Percentiles rank a stretch among this genome's conserved stretches.
Conservation (phyloP, 164 flowering plant species). For the Magnolia officinalis region DNA sequence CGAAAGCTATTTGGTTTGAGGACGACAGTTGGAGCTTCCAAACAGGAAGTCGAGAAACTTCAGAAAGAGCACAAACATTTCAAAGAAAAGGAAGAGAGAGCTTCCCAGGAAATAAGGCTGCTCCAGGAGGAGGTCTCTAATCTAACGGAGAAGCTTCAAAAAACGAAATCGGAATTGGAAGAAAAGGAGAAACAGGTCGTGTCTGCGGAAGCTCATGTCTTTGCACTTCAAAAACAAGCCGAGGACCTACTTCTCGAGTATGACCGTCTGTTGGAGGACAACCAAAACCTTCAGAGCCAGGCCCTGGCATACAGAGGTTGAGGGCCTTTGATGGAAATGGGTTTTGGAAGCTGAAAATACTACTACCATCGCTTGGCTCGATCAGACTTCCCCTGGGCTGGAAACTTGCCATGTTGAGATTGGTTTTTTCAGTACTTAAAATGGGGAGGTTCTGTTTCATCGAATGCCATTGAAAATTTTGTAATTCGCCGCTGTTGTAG, state of each 20-base stretch:
- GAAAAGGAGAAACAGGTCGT: constrained; percentile 60
- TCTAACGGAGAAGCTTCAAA: constrained; percentile 50
- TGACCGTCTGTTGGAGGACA: constrained; percentile 81
- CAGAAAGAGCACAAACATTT: constrained; percentile 46
- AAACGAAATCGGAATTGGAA: constrained; percentile 50
- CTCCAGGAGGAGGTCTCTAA: constrained; percentile 52
- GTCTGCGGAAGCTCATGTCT: constrained; percentile 75
- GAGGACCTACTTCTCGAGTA: constrained; percentile 89
- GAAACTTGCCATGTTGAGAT: not conserved
- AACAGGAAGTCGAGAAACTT: constrained; percentile 61
- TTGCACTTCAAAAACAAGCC: constrained; percentile 83
- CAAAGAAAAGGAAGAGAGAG: constrained; percentile 66
- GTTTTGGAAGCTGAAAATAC: not conserved
- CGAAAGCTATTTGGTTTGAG: constrained; percentile 49
- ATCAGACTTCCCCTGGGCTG: not conserved
- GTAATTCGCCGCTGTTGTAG: constrained; percentile 2
- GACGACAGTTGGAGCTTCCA: constrained; percentile 42
- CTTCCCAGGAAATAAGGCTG: constrained; percentile 42
- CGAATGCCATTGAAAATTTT: constrained; percentile 11
- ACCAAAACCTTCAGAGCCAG: constrained; percentile 78
- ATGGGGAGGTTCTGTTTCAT: not conserved
- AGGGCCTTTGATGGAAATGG: constrained; percentile 7
- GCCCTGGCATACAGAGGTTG: constrained; percentile 35
- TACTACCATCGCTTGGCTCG: not conserved
- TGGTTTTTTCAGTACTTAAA: not conserved